Base-by-base conservation (phyloP, 305 asterid species). In the Plantago coronopus region DNA sequence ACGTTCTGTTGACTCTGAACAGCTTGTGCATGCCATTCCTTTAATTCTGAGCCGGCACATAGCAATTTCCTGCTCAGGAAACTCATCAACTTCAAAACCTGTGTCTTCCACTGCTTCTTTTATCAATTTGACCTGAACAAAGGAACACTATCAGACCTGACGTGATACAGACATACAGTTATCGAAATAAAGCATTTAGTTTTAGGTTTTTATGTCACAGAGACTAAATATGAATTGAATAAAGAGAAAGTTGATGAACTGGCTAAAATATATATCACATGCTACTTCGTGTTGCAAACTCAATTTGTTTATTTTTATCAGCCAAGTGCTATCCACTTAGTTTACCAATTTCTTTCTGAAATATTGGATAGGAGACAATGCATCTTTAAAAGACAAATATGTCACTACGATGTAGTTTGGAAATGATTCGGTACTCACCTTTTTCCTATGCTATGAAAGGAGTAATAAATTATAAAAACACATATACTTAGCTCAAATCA, bases 21-120 rank as follows among this genome's bases (percentile, higher is more conserved):
- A 89, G 81, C 96, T 89, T 67, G 98, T 87, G 87, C 98, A 91
- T 43, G 97, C 97, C 98, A 89, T 91, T 64, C 98, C 97, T 72
- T 85, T 85, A 61, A 91, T 83, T 77, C 89, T 76, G 66, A 91
- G 62, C 72, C 94, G 74, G 79, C 97, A 88, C 73, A 89, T 72
- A 16, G 89, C 94, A 63, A 77, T 86, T 57, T 91, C 97, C 74
- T 88, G 95, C 76, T 89, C 95, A 0, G 96, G 95, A 74, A 91
- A 89, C 59, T 85, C 94, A 40, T 81, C 79, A 64, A 85, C 98
- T 69, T 83, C 81, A 71, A 91, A 91, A 68, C 98, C 97, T n/a
- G 97, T 72, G 71, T 91, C 97, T 85, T 91, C 98, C 13, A 89
- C 89, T 27, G 91, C 83, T 75, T 91, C 95, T 74, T 81, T 89